A percentile compares a stretch with the other conserved stretches of the same genome.
These are phyloP conservation scores for Melaleuca quinquenervia DNA, from an alignment of 345 rosid genomes.

Conservation along the genomic window DNA sequence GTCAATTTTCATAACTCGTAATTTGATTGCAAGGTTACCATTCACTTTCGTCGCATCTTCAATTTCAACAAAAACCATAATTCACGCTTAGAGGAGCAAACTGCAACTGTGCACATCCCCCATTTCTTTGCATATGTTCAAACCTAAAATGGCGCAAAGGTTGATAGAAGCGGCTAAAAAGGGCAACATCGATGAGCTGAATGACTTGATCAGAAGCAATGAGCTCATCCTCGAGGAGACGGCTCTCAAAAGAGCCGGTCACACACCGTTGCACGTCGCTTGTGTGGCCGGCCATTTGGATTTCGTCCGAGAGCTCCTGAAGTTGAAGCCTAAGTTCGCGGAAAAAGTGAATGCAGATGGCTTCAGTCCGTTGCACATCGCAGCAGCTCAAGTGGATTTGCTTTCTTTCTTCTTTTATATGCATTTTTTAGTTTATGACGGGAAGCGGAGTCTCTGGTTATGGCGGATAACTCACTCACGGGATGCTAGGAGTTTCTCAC, in stretches of 20 bases:
- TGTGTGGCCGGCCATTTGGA: background rate
- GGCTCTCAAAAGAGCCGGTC: background rate
- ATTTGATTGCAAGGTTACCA: no score
- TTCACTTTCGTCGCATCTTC: no score
- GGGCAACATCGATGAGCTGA: background rate
- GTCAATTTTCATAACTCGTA: no score
- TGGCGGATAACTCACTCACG: background rate
- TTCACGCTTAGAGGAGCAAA: no score
- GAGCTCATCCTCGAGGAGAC: background rate
- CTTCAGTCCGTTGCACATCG: background rate
- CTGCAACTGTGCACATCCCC: no score
- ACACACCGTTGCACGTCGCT: background rate
- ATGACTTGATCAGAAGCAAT: background rate
- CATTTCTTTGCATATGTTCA: no score
- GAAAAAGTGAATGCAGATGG: background rate
- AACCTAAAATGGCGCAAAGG: background rate
- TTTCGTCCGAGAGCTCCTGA: background rate
- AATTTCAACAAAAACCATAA: no score
- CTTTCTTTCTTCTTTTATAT: background rate
- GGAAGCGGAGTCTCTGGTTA: background rate
- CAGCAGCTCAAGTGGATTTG: background rate
- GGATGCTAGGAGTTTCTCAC: background rate
- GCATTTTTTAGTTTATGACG: background rate
- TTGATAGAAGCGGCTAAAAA: background rate
- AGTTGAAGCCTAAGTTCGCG: background rate